Conservation (phyloP, 2,329 filamentous ascomycete species). For the Raffaelea albimanens region DNA sequence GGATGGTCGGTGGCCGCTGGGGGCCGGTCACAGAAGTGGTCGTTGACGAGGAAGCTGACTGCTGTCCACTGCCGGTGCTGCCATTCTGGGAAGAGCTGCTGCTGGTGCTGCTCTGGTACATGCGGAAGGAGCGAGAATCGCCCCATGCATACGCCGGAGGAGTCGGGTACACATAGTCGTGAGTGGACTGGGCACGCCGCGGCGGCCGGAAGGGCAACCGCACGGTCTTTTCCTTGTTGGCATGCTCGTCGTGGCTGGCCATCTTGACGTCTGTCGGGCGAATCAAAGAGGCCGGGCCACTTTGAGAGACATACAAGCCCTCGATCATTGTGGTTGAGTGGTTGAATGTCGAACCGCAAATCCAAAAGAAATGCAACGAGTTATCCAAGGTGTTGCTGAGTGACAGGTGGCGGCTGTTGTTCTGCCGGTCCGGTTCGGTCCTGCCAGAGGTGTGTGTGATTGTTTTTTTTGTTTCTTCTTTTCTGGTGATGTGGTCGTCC, state of each 20-base stretch:
- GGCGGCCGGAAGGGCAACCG: conserved; percentile 25
- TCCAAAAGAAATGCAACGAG: not conserved
- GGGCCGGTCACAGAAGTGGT: not conserved
- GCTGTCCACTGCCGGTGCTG: not conserved
- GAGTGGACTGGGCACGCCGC: conserved; percentile 36
- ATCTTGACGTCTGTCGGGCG: conserved; percentile 13
- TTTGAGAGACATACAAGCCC: conserved; percentile 17
- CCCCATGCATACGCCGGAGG: conserved; percentile 11
- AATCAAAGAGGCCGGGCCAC: conserved; percentile 10
- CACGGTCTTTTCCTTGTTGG: conserved; percentile 26
- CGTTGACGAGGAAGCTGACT: not conserved
- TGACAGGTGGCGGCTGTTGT: too few relatives aligned
- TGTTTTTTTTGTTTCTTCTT: too few relatives aligned
- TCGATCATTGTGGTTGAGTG: conserved; percentile 21
- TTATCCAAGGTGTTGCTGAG: not conserved
- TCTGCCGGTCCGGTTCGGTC: too few relatives aligned
- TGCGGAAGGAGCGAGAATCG: conserved; percentile 7
- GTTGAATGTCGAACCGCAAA: not conserved
- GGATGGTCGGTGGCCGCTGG: conserved; percentile 9
- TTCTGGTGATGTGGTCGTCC: too few relatives aligned
- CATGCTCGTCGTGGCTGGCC: conserved; percentile 32
- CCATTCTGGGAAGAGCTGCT: not conserved
- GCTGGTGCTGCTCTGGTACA: conserved; percentile 3
- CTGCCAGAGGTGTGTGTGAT: too few relatives aligned
- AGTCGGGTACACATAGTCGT: conserved; percentile 29